Evolutionary conservation across 441 rosid species (phyloP).

Genomic region (Eutrema salsugineum): DNA sequence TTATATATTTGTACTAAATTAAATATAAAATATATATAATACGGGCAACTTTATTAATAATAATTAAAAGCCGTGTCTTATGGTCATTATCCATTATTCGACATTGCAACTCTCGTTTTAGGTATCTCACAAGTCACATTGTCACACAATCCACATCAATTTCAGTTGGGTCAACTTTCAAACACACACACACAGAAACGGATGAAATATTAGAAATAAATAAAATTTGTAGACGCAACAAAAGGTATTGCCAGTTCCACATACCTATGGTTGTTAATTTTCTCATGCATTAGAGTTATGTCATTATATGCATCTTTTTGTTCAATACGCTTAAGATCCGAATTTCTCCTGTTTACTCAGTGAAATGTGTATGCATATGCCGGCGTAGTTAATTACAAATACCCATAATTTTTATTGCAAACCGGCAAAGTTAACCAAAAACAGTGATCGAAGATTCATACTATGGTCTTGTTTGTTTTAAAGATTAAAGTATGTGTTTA

Average conservation of each 20-base stretch:
- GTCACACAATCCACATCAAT: conserved; percentile 7
- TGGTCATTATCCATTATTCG: conserved; percentile 28
- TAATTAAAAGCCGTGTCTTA: conserved; percentile 23
- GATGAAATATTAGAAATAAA: not conserved
- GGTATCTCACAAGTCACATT: conserved; percentile 23
- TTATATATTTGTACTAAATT: not conserved
- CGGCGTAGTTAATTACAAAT: not conserved
- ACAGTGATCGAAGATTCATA: not conserved
- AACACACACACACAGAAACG: not conserved
- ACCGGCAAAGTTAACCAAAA: not conserved
- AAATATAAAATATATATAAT: not conserved
- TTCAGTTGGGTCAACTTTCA: conserved; percentile 27
- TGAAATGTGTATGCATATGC: not conserved
- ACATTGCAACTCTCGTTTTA: conserved; percentile 19
- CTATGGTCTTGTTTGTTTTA: not conserved
- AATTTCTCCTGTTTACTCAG: no score
- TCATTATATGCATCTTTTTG: not conserved
- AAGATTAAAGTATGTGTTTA: not conserved
- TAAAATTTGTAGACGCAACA: conserved; percentile 1
- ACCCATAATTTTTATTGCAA: not conserved
- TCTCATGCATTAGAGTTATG: not conserved
- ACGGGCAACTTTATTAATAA: conserved; percentile 13
- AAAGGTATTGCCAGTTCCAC: not conserved
- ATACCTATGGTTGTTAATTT: not conserved
- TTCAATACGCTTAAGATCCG: no score